Evolutionary conservation across 2,329 filamentous ascomycete species (phyloP).

Genomic region (Neocucurbitaria cava): DNA sequence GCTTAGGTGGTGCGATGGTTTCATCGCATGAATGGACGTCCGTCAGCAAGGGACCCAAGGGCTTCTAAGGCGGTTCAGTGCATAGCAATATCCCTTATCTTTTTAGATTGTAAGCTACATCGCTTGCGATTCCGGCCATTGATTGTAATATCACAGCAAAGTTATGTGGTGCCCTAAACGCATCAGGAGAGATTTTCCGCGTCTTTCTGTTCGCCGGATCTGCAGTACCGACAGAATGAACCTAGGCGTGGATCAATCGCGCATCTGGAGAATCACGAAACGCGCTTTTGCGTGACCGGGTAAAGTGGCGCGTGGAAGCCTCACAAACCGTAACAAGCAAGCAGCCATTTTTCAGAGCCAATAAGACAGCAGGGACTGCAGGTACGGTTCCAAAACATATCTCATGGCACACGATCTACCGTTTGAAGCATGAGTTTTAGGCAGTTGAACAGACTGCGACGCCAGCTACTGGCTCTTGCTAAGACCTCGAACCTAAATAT

Average conservation of each 20-base stretch:
- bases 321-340: not conserved
- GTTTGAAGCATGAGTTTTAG: not conserved
- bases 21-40: not conserved
- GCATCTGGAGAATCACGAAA: not conserved
- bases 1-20: not conserved
- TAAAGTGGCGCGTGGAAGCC: not conserved
- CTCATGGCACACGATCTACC: not conserved
- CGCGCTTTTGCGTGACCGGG: slow-evolving; percentile 1
- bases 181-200: not conserved
- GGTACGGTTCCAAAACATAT: not conserved
- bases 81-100: slow-evolving; percentile 9
- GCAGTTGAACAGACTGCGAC: not conserved
- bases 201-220: not conserved
- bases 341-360: not conserved
- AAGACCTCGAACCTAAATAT: not conserved
- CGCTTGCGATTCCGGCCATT: not conserved
- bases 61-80: not conserved
- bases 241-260: not conserved
- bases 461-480: not conserved
- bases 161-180: not conserved
- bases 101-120: not conserved
- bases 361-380: not conserved
- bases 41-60: not conserved
- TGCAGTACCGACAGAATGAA: slow-evolving; percentile 2
- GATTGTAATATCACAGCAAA: not conserved